A percentile compares a stretch with the other conserved stretches of the same genome.
These are phyloP conservation scores for Mucor irregularis DNA, from an alignment of 371 early-diverging fungal species.

Conservation along the genomic window DNA sequence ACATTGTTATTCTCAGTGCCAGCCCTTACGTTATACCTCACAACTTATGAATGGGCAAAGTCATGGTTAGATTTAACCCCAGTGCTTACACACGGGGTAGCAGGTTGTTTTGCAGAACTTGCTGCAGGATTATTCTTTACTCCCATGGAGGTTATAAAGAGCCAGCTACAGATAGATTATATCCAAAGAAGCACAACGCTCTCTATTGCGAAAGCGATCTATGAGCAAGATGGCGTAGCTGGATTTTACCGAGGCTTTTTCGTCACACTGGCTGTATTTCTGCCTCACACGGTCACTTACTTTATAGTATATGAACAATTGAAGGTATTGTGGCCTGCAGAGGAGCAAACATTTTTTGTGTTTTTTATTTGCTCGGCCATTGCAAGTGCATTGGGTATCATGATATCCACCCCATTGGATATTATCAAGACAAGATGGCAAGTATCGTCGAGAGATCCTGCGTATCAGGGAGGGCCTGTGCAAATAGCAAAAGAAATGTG, in stretches of 20 bases:
- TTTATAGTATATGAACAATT: slow-evolving; percentile 75
- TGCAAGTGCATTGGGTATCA: slow-evolving; percentile 74
- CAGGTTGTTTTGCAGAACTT: slow-evolving; percentile 52
- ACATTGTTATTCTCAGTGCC: slow-evolving; percentile 72
- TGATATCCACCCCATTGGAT: slow-evolving; percentile 94
- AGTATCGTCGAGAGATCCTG: slow-evolving; percentile 75
- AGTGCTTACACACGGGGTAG: slow-evolving; percentile 33
- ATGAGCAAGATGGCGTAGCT: slow-evolving; percentile 50
- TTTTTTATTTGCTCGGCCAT: slow-evolving; percentile 58
- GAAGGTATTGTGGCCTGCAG: slow-evolving; percentile 42
- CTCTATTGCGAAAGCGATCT: slow-evolving; percentile 29
- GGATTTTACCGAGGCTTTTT: slow-evolving; percentile 78
- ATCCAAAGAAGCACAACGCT: background rate
- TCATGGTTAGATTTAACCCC: slow-evolving; percentile 1
- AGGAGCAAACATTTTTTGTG: slow-evolving; percentile 32
- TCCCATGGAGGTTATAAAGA: slow-evolving; percentile 83
- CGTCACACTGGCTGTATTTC: slow-evolving; percentile 64
- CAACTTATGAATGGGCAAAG: slow-evolving; percentile 65
- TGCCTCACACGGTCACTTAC: slow-evolving; percentile 65
- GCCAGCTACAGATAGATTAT: slow-evolving; percentile 54
- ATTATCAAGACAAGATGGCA: slow-evolving; percentile 96
- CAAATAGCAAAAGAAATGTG: slow-evolving; percentile 56
- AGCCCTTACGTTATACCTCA: slow-evolving; percentile 67
- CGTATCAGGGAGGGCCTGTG: slow-evolving; percentile 21
- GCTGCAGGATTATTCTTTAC: slow-evolving; percentile 64